Base-by-base conservation (phyloP, 345 rosid species). In the Eucalyptus dawsonii region DNA sequence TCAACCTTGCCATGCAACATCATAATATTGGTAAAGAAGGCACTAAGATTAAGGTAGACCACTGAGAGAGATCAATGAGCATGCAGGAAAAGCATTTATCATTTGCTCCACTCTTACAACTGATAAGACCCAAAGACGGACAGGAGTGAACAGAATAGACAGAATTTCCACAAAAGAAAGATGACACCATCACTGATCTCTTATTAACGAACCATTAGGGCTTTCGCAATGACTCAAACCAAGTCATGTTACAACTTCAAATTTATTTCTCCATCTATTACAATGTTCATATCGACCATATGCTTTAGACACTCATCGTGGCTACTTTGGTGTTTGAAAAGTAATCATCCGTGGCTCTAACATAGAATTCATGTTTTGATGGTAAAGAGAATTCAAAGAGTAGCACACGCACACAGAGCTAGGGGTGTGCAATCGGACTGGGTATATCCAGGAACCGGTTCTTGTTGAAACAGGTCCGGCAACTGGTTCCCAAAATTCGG, bases 401-500 rank as follows among this genome's bases (percentile, higher is more conserved):
- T 21, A 54, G 58, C 24, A 0, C 25, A 2, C 25, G 0, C 24
- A 0, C 0, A 2, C 0, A 34, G 8, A 34, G 81, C 14, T 69
- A 47, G 1, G 49, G 49, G 49, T 45, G 11, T 45, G 4, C 49
- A 45, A 45, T 4, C 1, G 12, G 49, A 10, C 11, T 0, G 0
- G 11, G 49, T 45, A 45, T 45, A 45, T 0, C 4, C 1, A 4
- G 11, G 11, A 45, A 45, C 47, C 11, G 11, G 47, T 2, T 45
- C 47, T 3, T 45, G 11, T 45, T 45, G 11, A 45, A 45, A 45
- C 3, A 9, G 42, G 11, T 45, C 8, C 1, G 47, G 47, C 47
- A 45, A 45, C 11, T 2, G 47, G 47, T 45, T 45, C 47, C 47
- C 47, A 9, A 45, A 45, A 9, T 45, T 45, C 2, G 47, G 3